Conservation (phyloP, 2,329 filamentous ascomycete genomes). For the Elsinoe australis region DNA sequence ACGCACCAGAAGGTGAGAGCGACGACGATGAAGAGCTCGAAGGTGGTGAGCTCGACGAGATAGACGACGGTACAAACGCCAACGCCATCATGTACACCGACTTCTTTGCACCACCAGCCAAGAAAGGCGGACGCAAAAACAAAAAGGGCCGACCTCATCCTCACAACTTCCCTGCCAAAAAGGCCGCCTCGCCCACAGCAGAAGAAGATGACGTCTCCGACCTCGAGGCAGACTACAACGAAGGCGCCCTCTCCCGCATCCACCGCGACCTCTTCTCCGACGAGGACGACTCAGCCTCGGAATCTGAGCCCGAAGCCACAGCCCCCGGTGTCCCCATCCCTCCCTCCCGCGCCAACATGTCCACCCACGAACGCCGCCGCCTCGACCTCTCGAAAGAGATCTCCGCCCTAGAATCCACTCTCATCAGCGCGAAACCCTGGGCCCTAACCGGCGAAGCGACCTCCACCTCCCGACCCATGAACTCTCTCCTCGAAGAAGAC, state of each 20-base stretch:
- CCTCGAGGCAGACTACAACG: slow-evolving; percentile 35
- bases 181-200: slow-evolving; percentile 28
- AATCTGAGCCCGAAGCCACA: slow-evolving; percentile 52
- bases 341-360: slow-evolving; percentile 64
- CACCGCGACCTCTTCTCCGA: slow-evolving; percentile 88
- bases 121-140: slow-evolving; percentile 56
- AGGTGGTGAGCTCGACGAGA: slow-evolving; percentile 45
- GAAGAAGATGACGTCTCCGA: slow-evolving; percentile 32
- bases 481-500: slow-evolving; percentile 89
- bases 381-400: slow-evolving; percentile 86
- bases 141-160: slow-evolving; percentile 50
- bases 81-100: slow-evolving; percentile 87
- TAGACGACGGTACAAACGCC: slow-evolving; percentile 60
- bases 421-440: slow-evolving; percentile 87
- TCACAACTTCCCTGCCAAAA: slow-evolving; percentile 37
- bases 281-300: slow-evolving; percentile 41
- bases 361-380: slow-evolving; percentile 78
- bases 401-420: slow-evolving; percentile 77
- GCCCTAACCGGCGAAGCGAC: slow-evolving; percentile 79
- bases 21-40: slow-evolving; percentile 55
- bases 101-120: slow-evolving; percentile 81
- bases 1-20: slow-evolving; percentile 62
- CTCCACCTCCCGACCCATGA: slow-evolving; percentile 72
- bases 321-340: slow-evolving; percentile 56
- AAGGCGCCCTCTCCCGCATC: slow-evolving; percentile 68